Evolutionary conservation across 169 alveolate species (phyloP).

Genomic region (Perkinsus olseni): DNA sequence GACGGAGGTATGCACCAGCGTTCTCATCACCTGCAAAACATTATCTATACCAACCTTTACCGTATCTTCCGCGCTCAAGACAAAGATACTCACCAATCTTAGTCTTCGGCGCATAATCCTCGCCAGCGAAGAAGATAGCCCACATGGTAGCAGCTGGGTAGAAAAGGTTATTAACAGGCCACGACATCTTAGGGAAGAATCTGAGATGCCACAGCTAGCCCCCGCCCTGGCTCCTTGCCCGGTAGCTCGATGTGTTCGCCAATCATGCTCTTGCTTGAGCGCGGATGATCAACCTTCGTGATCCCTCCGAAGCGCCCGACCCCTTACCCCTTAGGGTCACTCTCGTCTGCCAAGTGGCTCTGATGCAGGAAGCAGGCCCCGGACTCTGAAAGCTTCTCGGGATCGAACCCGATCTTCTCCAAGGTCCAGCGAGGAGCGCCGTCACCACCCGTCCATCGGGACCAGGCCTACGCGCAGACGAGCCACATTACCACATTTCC

Average conservation of each 20-base stretch:
- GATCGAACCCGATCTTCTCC: neutral
- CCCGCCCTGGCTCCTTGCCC: too few relatives aligned
- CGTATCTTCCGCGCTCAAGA: too few relatives aligned
- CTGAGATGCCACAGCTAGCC: neutral
- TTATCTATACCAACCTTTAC: too few relatives aligned
- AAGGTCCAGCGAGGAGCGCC: constrained; percentile 14
- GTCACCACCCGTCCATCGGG: neutral
- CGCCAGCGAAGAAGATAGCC: constrained; percentile 4
- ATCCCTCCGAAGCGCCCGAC: neutral
- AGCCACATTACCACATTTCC: too few relatives aligned
- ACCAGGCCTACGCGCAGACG: neutral
- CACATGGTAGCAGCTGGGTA: constrained; percentile 11
- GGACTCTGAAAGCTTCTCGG: neutral
- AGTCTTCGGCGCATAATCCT: constrained; percentile 10
- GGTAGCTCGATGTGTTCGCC: too few relatives aligned
- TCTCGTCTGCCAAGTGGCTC: neutral
- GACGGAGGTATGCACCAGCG: neutral
- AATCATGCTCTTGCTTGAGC: too few relatives aligned
- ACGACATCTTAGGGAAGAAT: constrained; percentile 4
- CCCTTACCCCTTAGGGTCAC: neutral
- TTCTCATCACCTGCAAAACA: neutral
- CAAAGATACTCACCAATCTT: neutral
- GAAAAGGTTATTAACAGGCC: constrained; percentile 4
- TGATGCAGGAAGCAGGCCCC: neutral
- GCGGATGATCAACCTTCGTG: too few relatives aligned